These are phyloP conservation scores for Parsonsia alboflavescens DNA, from an alignment of 257 asterid genomes.

Conservation along the genomic window DNA sequence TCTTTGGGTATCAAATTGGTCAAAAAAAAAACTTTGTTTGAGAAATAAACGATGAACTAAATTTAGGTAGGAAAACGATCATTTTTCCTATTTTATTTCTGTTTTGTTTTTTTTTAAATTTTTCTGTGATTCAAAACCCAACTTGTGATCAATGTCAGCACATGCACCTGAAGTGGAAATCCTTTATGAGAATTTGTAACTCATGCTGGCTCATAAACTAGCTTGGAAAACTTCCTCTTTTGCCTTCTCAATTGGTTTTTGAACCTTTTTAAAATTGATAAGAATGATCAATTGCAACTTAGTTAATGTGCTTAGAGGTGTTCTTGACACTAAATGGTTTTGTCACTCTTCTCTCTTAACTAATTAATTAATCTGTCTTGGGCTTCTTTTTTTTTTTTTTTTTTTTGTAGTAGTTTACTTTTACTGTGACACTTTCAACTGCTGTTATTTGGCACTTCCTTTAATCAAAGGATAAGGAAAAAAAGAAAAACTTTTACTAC, in stretches of 20 bases:
- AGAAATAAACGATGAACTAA: too few relatives aligned
- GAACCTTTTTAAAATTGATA: background rate
- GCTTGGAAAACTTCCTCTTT: background rate
- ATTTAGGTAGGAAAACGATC: too few relatives aligned
- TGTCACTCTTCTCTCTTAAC: background rate
- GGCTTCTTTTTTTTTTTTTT: background rate
- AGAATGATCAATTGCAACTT: background rate
- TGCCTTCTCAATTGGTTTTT: background rate
- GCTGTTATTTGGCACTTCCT: background rate
- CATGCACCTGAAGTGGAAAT: background rate
- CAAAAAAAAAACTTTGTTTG: too few relatives aligned
- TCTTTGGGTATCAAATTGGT: too few relatives aligned
- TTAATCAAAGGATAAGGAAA: background rate
- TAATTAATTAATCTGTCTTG: background rate
- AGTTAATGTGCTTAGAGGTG: background rate
- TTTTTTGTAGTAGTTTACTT: background rate
- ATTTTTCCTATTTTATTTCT: too few relatives aligned
- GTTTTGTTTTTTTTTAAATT: too few relatives aligned
- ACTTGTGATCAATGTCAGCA: background rate
- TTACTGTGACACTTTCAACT: background rate
- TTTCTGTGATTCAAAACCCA: background rate
- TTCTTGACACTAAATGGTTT: background rate
- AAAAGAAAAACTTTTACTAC: background rate
- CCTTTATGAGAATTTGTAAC: background rate
- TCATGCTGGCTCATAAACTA: background rate